Evolutionary conservation across 495 filamentous ascomycete genomes (phyloP).

Genomic region (Tuber umbilicatum): DNA sequence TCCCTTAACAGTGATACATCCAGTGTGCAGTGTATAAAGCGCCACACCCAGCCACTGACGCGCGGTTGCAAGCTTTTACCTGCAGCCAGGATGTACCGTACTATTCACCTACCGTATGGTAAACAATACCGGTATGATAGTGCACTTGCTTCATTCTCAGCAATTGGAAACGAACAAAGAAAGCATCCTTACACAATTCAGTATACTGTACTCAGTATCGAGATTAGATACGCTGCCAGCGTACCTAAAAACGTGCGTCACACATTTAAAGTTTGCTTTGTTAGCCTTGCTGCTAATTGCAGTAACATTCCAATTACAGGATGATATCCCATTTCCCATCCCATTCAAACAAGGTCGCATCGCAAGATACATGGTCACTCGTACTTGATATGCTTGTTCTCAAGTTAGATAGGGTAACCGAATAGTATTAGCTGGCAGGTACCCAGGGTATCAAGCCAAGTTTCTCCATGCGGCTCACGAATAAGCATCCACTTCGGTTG

Average conservation of each 20-base stretch:
- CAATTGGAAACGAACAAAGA: neutral
- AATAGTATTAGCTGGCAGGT: no score
- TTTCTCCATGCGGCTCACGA: neutral
- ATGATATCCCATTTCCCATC: neutral
- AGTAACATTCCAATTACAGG: neutral
- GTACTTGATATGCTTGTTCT: neutral
- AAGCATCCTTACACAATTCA: no score
- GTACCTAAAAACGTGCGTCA: neutral
- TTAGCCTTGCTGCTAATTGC: neutral
- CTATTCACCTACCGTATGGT: neutral
- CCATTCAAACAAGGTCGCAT: neutral
- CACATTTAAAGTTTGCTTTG: neutral
- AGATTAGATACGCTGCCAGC: neutral
- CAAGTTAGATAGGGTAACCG: neutral
- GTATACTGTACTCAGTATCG: neutral
- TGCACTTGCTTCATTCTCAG: neutral
- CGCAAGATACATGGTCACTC: neutral
- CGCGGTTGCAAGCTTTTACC: neutral
- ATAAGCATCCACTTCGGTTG: neutral
- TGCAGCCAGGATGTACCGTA: neutral
- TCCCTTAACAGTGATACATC: neutral
- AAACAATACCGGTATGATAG: neutral
- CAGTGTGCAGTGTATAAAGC: neutral
- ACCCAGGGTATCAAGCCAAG: neutral
- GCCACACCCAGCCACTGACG: neutral